These are phyloP conservation scores for Chaetomiaceae sp. DNA, from an alignment of 2,329 filamentous ascomycete species.

Conservation along the genomic window DNA sequence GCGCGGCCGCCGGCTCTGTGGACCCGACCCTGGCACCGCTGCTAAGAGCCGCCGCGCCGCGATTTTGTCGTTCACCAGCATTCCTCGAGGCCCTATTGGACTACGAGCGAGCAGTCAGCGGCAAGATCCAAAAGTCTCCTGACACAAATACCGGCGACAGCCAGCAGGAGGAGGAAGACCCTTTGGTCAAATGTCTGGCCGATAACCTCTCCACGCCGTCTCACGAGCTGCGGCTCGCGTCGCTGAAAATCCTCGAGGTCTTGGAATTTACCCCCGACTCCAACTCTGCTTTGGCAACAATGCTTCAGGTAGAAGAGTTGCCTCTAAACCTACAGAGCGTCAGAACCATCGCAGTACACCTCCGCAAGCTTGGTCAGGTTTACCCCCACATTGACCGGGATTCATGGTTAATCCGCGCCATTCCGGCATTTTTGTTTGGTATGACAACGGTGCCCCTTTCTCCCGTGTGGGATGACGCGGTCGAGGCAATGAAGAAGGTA, in stretches of 20 bases:
- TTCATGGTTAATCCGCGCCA: conserved; percentile 64
- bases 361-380: conserved; percentile 67
- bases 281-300: conserved; percentile 53
- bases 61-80: conserved; percentile 61
- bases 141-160: conserved; percentile 34
- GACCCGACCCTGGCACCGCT: conserved; percentile 61
- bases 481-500: conserved; percentile 70
- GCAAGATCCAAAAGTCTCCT: conserved; percentile 25
- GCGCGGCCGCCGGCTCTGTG: conserved; percentile 51
- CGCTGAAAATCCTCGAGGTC: conserved; percentile 65
- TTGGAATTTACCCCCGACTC: conserved; percentile 50
- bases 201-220: conserved; percentile 71
- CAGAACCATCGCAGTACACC: conserved; percentile 75
- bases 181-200: conserved; percentile 61
- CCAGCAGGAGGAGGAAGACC: conserved; percentile 54
- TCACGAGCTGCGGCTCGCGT: conserved; percentile 67
- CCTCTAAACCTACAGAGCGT: conserved; percentile 72
- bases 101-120: conserved; percentile 44
- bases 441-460: conserved; percentile 81
- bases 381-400: conserved; percentile 58
- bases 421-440: conserved; percentile 83
- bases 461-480: conserved; percentile 82
- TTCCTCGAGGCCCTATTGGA: conserved; percentile 60
- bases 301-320: conserved; percentile 75
- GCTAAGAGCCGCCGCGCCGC: conserved; percentile 60